Percentiles rank a stretch among this genome's conserved stretches.
Evolutionary conservation across 2,329 filamentous ascomycete genomes (phyloP).

Genomic region (Cercospora zeina): DNA sequence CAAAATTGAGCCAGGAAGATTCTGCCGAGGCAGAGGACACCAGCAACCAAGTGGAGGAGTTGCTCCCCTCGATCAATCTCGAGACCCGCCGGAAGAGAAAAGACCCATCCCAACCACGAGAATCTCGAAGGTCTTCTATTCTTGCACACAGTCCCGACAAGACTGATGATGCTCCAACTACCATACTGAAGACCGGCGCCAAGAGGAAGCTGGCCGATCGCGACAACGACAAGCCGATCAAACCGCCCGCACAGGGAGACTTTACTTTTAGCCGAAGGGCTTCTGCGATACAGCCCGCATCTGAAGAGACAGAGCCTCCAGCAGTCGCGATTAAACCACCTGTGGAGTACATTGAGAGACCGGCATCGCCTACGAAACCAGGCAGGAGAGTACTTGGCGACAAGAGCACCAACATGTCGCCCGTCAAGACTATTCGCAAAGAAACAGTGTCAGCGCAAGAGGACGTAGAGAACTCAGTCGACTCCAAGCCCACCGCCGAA

Average conservation of each 20-base stretch:
- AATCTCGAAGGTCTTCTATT: slow-evolving; percentile 46
- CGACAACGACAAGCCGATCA: slow-evolving; percentile 49
- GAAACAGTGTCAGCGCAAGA: slow-evolving; percentile 22
- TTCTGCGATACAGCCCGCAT: slow-evolving; percentile 21
- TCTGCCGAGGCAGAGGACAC: background rate
- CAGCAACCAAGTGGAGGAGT: slow-evolving; percentile 38
- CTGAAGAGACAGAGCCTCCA: slow-evolving; percentile 17
- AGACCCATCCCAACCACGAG: slow-evolving; percentile 45
- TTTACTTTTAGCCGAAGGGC: slow-evolving; percentile 51
- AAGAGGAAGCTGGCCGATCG: slow-evolving; percentile 60
- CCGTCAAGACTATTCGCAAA: slow-evolving; percentile 33
- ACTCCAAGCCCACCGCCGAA: slow-evolving; percentile 18
- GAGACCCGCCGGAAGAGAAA: slow-evolving; percentile 56
- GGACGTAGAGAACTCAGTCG: slow-evolving; percentile 27
- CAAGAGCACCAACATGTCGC: slow-evolving; percentile 45
- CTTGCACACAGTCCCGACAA: slow-evolving; percentile 46
- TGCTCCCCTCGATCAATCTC: slow-evolving; percentile 50
- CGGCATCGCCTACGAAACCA: slow-evolving; percentile 22
- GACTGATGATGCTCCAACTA: slow-evolving; percentile 38
- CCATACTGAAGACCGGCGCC: slow-evolving; percentile 49
- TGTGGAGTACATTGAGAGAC: slow-evolving; percentile 11
- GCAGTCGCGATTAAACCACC: slow-evolving; percentile 31
- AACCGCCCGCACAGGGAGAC: slow-evolving; percentile 41
- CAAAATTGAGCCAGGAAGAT: slow-evolving; percentile 19
- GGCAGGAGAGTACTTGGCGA: slow-evolving; percentile 44